These are phyloP conservation scores for Colletotrichum spaethianum DNA, from an alignment of 2,329 filamentous ascomycete species.

Conservation along the genomic window DNA sequence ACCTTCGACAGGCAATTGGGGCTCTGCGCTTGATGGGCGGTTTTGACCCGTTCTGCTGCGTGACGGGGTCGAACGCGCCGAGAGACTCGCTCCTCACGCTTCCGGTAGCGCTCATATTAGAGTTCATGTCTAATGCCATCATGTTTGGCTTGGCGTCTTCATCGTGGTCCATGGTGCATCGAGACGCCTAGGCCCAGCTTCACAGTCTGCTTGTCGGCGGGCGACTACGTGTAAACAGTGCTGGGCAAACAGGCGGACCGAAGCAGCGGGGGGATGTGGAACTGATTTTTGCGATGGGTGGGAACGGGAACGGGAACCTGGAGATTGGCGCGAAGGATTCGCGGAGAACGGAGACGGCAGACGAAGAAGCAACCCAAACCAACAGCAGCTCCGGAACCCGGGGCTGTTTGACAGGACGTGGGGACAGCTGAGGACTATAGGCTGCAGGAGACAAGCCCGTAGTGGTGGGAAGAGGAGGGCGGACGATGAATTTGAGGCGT, in stretches of 20 bases:
- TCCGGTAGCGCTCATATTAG: conserved; percentile 6
- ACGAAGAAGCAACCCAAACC: conserved; percentile 7
- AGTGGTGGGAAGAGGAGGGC: neutral
- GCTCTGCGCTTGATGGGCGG: conserved; percentile 62
- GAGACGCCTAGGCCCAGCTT: neutral
- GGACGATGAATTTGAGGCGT: neutral
- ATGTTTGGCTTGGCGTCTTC: conserved; percentile 38
- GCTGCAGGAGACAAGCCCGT: neutral
- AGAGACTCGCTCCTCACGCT: conserved; percentile 30
- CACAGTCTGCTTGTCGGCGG: conserved; percentile 11
- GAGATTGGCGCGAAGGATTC: conserved; percentile 27
- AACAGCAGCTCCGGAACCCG: conserved; percentile 15
- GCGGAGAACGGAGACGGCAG: conserved; percentile 16
- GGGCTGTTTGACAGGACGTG: conserved; percentile 22
- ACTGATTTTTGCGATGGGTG: conserved; percentile 6
- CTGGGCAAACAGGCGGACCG: neutral
- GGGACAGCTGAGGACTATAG: conserved; percentile 28
- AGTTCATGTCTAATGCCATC: conserved; percentile 27
- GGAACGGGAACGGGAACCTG: conserved; percentile 15
- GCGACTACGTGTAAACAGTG: neutral
- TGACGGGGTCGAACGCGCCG: conserved; percentile 16
- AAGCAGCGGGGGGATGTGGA: conserved; percentile 26
- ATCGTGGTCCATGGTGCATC: conserved; percentile 39
- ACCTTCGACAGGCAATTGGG: conserved; percentile 68
- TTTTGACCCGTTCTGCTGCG: conserved; percentile 31